Evolutionary conservation across 208 protist genomes (phyloP).

Genomic region (Crithidia expoeki): DNA sequence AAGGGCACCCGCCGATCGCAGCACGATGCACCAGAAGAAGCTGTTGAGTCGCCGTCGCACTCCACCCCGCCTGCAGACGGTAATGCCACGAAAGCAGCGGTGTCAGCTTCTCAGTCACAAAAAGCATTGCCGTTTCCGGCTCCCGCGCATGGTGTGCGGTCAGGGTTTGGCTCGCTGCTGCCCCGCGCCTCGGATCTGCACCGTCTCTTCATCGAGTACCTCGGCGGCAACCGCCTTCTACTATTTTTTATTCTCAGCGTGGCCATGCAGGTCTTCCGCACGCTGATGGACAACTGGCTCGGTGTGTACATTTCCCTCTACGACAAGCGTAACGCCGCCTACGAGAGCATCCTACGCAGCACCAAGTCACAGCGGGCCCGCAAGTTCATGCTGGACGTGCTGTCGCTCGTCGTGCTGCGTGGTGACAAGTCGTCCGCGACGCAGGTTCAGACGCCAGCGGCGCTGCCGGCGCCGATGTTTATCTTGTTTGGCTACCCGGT

Average conservation of each 20-base stretch:
- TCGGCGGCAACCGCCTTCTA: slow-evolving; percentile 34
- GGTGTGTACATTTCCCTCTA: slow-evolving; percentile 73
- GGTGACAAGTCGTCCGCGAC: slow-evolving; percentile 23
- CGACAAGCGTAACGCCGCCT: slow-evolving; percentile 41
- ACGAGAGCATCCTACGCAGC: slow-evolving; percentile 41
- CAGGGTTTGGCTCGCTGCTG: slow-evolving; percentile 37
- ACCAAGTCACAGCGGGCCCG: slow-evolving; percentile 42
- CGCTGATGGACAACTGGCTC: slow-evolving; percentile 78
- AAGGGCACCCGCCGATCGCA: slow-evolving; percentile 24
- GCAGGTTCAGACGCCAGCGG: slow-evolving; percentile 29
- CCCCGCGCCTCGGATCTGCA: slow-evolving; percentile 41
- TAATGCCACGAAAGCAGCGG: neutral
- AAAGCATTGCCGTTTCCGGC: neutral
- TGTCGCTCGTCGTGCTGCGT: slow-evolving; percentile 32
- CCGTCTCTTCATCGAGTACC: slow-evolving; percentile 51
- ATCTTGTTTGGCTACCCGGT: slow-evolving; percentile 20
- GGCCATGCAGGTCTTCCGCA: slow-evolving; percentile 55
- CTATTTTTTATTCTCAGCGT: slow-evolving; percentile 49
- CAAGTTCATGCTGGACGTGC: slow-evolving; percentile 36
- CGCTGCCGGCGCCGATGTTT: slow-evolving; percentile 18
- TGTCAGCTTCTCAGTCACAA: neutral
- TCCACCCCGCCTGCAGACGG: neutral
- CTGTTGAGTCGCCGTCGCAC: neutral
- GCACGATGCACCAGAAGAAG: slow-evolving; percentile 4
- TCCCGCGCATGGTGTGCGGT: neutral